phyloP scores from a whole-genome alignment of 768 basidiomycete genomes.

The Mycena capillaripes region DNA sequence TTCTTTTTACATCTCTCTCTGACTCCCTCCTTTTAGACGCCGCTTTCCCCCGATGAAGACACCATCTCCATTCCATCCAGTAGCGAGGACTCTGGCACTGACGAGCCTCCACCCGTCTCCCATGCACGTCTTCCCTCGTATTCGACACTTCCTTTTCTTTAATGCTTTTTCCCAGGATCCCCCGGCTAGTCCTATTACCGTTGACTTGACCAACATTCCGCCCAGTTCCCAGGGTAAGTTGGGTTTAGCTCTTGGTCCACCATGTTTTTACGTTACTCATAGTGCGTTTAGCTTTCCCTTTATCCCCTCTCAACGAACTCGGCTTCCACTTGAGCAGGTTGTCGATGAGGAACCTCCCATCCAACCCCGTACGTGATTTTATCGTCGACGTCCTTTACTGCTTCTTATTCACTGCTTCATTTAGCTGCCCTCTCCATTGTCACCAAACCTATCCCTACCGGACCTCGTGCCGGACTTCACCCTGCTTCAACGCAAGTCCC shows the following conservation, averaged over 20 bases:
- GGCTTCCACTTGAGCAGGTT: too few species aligned
- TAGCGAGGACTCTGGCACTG: neutral
- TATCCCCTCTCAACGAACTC: neutral
- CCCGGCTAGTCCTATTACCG: too few species aligned
- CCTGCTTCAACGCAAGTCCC: neutral
- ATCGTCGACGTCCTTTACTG: too few species aligned
- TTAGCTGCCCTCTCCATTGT: neutral
- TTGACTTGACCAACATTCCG: too few species aligned
- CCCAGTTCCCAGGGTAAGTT: too few species aligned
- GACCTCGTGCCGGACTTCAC: neutral
- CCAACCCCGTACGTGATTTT: neutral
- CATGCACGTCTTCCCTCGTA: too few species aligned
- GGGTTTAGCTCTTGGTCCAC: too few species aligned
- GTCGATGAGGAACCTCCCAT: too few species aligned
- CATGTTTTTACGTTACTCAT: neutral
- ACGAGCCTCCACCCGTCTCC: too few species aligned
- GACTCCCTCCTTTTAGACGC: too few species aligned
- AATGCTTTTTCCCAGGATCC: neutral
- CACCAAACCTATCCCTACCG: neutral
- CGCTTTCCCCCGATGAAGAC: neutral
- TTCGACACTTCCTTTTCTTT: too few species aligned
- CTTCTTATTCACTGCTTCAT: neutral
- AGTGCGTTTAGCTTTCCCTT: neutral
- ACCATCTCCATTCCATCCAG: constrained; percentile 9
- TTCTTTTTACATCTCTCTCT: too few species aligned